phyloP scores from a whole-genome alignment of 2,329 filamentous ascomycete species.

The Aspergillus niger region DNA sequence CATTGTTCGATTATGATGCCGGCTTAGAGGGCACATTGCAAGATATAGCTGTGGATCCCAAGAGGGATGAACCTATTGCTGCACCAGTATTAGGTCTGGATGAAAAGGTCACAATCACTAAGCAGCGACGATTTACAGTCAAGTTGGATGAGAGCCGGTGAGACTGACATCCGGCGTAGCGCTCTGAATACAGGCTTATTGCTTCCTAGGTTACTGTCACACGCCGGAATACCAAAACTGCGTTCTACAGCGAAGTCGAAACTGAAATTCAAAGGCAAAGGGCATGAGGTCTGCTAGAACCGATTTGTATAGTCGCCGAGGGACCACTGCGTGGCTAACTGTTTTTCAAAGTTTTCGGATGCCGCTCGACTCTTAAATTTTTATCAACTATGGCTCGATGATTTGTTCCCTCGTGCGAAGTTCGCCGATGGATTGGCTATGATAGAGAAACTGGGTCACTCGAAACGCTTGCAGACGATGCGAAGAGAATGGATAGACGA shows the following conservation, averaged over 20 bases:
- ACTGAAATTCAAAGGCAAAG: slow-evolving; percentile 85
- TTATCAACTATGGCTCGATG: slow-evolving; percentile 96
- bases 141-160: slow-evolving; percentile 85
- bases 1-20: slow-evolving; percentile 75
- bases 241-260: slow-evolving; percentile 68
- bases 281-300: slow-evolving; percentile 70
- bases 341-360: slow-evolving; percentile 70
- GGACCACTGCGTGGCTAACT: background rate
- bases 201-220: slow-evolving; percentile 70
- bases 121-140: slow-evolving; percentile 72
- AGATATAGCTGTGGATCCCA: slow-evolving; percentile 35
- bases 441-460: slow-evolving; percentile 91
- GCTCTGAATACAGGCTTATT: background rate
- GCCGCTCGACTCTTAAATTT: slow-evolving; percentile 78
- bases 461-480: slow-evolving; percentile 72
- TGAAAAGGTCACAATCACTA: slow-evolving; percentile 79
- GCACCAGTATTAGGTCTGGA: slow-evolving; percentile 73
- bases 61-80: slow-evolving; percentile 35
- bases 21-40: slow-evolving; percentile 55
- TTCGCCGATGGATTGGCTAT: slow-evolving; percentile 87
- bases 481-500: slow-evolving; percentile 84
- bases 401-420: slow-evolving; percentile 90
- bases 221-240: slow-evolving; percentile 79
- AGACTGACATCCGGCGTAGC: slow-evolving; percentile 7
- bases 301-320: background rate